Percentiles rank a stretch among this genome's conserved stretches.
phyloP scores from a whole-genome alignment of 129 eudicot species.

The Arctium minus region DNA sequence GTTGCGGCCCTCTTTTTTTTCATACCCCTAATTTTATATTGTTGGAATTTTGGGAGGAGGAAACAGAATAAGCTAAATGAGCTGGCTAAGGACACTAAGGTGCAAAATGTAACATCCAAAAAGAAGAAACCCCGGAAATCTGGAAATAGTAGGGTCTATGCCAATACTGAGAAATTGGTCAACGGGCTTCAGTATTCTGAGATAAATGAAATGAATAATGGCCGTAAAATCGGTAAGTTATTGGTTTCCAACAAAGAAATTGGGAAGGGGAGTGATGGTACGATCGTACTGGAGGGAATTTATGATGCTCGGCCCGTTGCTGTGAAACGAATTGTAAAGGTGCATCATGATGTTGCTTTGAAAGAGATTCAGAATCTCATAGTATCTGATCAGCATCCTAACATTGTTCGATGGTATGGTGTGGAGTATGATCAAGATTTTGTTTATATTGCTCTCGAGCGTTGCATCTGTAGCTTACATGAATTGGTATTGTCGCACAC shows the following conservation, averaged over 20 bases:
- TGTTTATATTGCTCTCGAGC: conserved; percentile 76
- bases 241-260: conserved; percentile 58
- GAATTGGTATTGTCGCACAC: conserved; percentile 47
- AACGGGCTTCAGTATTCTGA: conserved; percentile 18
- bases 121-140: conserved; percentile 66
- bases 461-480: conserved; percentile 67
- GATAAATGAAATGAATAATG: conserved; percentile 18
- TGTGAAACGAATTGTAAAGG: conserved; percentile 78
- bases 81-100: conserved; percentile 25
- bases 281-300: conserved; percentile 74
- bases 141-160: conserved; percentile 26
- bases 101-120: conserved; percentile 44
- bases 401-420: conserved; percentile 78
- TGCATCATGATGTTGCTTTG: conserved; percentile 78
- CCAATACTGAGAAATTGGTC: conserved; percentile 21
- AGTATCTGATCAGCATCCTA: conserved; percentile 92
- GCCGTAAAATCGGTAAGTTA: conserved; percentile 65
- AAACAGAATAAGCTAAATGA: conserved; percentile 23
- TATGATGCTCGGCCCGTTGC: conserved; percentile 87
- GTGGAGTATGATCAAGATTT: conserved; percentile 85
- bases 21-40: conserved; percentile 21
- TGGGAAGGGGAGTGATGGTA: conserved; percentile 92
- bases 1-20: conserved; percentile 29
- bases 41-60: conserved; percentile 21
- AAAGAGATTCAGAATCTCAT: conserved; percentile 88